These are phyloP conservation scores for Salvia miltiorrhiza DNA, from an alignment of 257 asterid genomes.

Conservation along the genomic window DNA sequence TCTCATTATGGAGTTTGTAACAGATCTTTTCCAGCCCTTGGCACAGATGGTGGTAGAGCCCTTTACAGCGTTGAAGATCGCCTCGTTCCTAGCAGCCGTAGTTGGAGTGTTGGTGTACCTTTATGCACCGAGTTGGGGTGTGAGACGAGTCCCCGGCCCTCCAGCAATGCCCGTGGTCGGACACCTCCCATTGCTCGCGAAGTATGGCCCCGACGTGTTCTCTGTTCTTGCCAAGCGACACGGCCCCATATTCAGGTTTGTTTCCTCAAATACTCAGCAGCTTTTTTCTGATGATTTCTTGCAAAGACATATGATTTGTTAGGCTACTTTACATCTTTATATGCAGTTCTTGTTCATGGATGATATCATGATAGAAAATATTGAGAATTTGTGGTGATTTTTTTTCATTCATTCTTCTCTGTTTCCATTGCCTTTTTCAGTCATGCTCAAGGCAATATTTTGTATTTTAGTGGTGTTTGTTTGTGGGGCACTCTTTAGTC, in stretches of 20 bases:
- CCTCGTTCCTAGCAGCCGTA: constrained; percentile 34
- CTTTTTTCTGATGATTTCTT: neutral
- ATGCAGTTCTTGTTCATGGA: neutral
- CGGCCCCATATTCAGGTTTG: constrained; percentile 91
- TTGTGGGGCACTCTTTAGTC: neutral
- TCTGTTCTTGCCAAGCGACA: constrained; percentile 67
- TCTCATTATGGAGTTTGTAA: constrained; percentile 39
- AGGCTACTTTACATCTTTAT: too few species aligned
- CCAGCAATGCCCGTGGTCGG: constrained; percentile 80
- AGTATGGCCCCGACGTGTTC: constrained; percentile 85
- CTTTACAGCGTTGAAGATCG: constrained; percentile 21
- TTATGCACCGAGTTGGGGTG: constrained; percentile 78
- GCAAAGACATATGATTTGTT: neutral
- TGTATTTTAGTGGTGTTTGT: neutral
- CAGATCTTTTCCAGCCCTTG: constrained; percentile 6
- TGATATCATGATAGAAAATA: too few species aligned
- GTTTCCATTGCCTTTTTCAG: neutral
- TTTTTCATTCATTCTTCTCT: neutral
- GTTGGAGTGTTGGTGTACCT: constrained; percentile 49
- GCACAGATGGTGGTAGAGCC: constrained; percentile 10
- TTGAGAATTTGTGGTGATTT: neutral
- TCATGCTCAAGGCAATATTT: neutral
- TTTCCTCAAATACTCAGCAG: neutral
- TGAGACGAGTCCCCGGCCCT: constrained; percentile 86
- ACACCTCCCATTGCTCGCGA: constrained; percentile 89